A percentile compares a stretch with the other conserved stretches of the same genome.
phyloP scores from a whole-genome alignment of 257 asterid species.

The Nicotiana tabacum region DNA sequence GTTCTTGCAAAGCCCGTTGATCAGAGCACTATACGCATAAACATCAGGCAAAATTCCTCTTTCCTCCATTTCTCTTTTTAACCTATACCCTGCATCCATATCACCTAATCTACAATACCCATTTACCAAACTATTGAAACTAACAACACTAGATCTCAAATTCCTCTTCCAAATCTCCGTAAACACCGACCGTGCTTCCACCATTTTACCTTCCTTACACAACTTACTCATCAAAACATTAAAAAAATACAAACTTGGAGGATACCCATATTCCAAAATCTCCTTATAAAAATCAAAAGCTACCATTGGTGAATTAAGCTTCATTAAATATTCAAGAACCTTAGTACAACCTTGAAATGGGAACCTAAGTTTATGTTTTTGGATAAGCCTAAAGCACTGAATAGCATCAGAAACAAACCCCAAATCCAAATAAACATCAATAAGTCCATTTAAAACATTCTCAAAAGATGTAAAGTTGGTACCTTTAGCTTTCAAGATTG shows the following conservation, averaged over 20 bases:
- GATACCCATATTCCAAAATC: constrained; percentile 69
- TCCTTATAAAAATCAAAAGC: constrained; percentile 73
- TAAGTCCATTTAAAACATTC: constrained; percentile 41
- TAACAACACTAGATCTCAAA: constrained; percentile 75
- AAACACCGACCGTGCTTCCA: constrained; percentile 52
- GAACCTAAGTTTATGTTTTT: constrained; percentile 31
- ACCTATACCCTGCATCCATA: constrained; percentile 64
- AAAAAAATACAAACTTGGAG: constrained; percentile 72
- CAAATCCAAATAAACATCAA: constrained; percentile 48
- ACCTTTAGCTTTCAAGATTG: constrained; percentile 56
- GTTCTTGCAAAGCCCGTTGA: constrained; percentile 37
- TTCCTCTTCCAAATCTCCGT: constrained; percentile 62
- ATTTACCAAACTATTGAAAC: constrained; percentile 80
- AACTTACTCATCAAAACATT: constrained; percentile 77
- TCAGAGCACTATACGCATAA: constrained; percentile 70
- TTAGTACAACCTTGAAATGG: constrained; percentile 58
- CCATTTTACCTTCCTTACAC: constrained; percentile 53
- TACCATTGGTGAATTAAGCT: constrained; percentile 29
- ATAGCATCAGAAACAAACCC: constrained; percentile 67
- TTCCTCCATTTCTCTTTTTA: constrained; percentile 55
- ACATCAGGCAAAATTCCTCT: constrained; percentile 58
- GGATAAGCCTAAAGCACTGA: constrained; percentile 53
- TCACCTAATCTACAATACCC: constrained; percentile 61
- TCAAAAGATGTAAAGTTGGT: constrained; percentile 45
- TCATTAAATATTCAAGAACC: constrained; percentile 67